Conservation (phyloP, 345 rosid species). For the Populus pruinosa region DNA sequence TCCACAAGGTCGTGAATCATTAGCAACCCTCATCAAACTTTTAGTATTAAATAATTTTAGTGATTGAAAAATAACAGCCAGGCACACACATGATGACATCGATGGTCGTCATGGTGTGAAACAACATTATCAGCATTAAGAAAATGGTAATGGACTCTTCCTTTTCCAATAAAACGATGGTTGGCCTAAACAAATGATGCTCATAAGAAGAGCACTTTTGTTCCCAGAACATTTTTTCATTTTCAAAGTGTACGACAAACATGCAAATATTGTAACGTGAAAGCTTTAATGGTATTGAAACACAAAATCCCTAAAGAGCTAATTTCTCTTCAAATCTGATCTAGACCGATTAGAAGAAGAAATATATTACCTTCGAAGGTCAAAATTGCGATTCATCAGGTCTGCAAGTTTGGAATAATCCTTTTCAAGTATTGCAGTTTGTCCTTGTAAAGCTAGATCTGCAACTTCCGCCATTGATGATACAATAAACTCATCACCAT, state of each 20-base stretch:
- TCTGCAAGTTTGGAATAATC: slow-evolving; percentile 60
- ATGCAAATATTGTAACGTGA: background rate
- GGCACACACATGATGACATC: no score
- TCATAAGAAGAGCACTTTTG: background rate
- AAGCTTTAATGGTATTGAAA: background rate
- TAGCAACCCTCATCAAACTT: no score
- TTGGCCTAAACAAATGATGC: background rate
- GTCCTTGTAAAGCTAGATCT: slow-evolving; percentile 63
- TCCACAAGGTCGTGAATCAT: background rate
- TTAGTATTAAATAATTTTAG: no score
- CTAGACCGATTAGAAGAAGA: background rate
- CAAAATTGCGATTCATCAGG: slow-evolving; percentile 81
- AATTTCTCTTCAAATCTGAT: background rate
- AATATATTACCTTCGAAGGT: slow-evolving; percentile 62
- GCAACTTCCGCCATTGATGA: slow-evolving; percentile 71
- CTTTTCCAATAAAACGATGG: no score
- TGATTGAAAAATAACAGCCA: no score
- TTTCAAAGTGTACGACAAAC: background rate
- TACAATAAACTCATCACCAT: slow-evolving; percentile 73
- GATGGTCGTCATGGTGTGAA: no score
- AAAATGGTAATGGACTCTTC: no score
- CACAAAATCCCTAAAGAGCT: no score
- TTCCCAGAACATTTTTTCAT: background rate
- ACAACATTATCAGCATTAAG: no score
- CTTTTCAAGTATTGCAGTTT: slow-evolving; percentile 51